Evolutionary conservation across 495 filamentous ascomycete genomes (phyloP), one percentile per base, ranked within the genome.

Genomic region (Penicillium canariense): DNA sequence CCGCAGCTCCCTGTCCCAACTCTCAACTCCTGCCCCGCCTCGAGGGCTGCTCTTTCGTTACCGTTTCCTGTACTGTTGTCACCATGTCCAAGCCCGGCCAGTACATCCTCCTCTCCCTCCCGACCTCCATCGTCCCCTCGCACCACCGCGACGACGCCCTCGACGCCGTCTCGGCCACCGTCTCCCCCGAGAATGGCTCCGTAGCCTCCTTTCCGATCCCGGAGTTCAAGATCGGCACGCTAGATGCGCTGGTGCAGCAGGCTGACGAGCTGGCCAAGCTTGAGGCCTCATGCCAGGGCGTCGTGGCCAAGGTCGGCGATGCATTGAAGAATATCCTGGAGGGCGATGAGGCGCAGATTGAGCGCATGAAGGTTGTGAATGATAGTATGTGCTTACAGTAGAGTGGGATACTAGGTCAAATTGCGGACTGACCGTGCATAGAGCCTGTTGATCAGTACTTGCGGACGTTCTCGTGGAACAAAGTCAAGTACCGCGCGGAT

Each of bases 201-300:
- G 84, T 89, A 17, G 77, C 84, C 43, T 85, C 86, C 7, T 97
- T 97, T 63, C 69, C 81, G 11, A 89, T 98, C 55, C 94, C 94
- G 2, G 86, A 88, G 35, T 96, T 98, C 80, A 98, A 97, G 76
- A 96, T 98, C 70, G 94, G 94, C 47, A 96, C 94, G 1, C 80
- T 98, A 44, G 94, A 98, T 72, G 90, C 88, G 36, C 77, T 98
- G n/a, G 91, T 98, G 23, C 89, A 95, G 74, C 93, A 98, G 67
- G 94, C 94, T 32, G 94, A 98, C 67, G 93, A 96, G 64, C 77
- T 98, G 36, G 81, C 87, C 30, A 98, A 97, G 82, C 84, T 98
- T 26, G 87, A 90, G 54, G 62, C 74, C 11, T 80, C 81, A 27
- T 96, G 91, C 61, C 87, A 92, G 72, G 84, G 77, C 39, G 89